A percentile compares a stretch with the other conserved stretches of the same genome.
These are phyloP conservation scores for Peterozyma xylosa DNA, from an alignment of 805 yeast genomes.

Conservation along the genomic window DNA sequence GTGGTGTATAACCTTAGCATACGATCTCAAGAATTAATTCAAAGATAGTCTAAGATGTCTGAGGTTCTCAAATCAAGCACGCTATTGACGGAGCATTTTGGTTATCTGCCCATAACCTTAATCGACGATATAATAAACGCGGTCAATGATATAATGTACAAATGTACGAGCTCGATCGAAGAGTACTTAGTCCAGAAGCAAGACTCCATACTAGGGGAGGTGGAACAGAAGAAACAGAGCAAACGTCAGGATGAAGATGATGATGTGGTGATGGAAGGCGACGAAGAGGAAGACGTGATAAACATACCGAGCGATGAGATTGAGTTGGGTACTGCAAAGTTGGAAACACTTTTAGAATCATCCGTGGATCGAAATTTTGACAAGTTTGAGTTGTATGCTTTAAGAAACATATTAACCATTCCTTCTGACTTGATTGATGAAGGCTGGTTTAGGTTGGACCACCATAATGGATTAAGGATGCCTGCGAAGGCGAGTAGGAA, in stretches of 20 bases:
- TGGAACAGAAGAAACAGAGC: constrained; percentile 11
- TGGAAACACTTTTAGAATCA: constrained; percentile 70
- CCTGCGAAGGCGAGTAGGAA: constrained; percentile 9
- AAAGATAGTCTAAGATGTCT: no score
- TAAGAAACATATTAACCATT: constrained; percentile 67
- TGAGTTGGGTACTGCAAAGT: constrained; percentile 68
- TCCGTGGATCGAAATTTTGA: constrained; percentile 79
- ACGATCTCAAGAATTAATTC: no score
- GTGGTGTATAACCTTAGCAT: no score
- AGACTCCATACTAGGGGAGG: constrained; percentile 17
- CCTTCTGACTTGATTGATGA: constrained; percentile 57
- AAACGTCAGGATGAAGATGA: constrained; percentile 16
- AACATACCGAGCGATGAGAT: constrained; percentile 41
- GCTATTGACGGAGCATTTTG: constrained; percentile 78
- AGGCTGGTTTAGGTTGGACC: constrained; percentile 63
- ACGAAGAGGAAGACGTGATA: constrained; percentile 6
- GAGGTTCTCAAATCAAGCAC: constrained; percentile 9
- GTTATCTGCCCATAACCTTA: constrained; percentile 73
- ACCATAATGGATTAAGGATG: constrained; percentile 49
- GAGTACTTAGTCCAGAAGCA: constrained; percentile 40
- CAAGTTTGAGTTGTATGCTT: constrained; percentile 72
- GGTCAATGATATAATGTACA: constrained; percentile 76
- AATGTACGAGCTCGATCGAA: constrained; percentile 75
- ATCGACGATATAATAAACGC: constrained; percentile 86
- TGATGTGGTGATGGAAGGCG: constrained; percentile 19